Percentiles rank a stretch among this genome's conserved stretches.
phyloP scores from a whole-genome alignment of 257 asterid genomes.

The Nicotiana otophora region DNA sequence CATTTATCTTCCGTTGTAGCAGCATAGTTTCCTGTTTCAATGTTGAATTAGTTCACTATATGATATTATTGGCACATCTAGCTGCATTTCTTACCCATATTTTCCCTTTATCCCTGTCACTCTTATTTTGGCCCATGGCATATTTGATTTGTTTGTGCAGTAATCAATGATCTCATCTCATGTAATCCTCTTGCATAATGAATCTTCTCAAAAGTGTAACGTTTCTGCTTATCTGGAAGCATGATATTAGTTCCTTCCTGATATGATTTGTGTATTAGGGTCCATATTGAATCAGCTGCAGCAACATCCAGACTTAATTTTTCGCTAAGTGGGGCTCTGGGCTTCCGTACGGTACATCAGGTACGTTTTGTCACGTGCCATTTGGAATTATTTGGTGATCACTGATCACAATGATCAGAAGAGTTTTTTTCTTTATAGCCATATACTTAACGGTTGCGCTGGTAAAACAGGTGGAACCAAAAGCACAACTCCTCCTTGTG shows the following conservation, averaged over 20 bases:
- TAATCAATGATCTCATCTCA: not conserved
- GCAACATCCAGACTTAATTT: conserved; percentile 44
- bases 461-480: conserved; percentile 66
- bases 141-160: not conserved
- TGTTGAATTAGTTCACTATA: not conserved
- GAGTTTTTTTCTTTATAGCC: not conserved
- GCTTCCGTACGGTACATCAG: conserved; percentile 90
- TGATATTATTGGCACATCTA: not conserved
- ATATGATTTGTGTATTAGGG: conserved; percentile 39
- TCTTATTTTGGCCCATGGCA: not conserved
- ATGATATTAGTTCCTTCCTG: not conserved
- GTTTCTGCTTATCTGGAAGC: not conserved
- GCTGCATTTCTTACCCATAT: not conserved
- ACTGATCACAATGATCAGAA: not conserved
- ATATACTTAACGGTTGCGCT: conserved; percentile 2
- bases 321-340: conserved; percentile 73
- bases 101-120: not conserved
- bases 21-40: not conserved
- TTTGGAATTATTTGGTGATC: conserved; percentile 12
- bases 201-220: conserved; percentile 1
- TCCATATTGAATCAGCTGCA: conserved; percentile 67
- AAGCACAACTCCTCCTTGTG: conserved; percentile 69
- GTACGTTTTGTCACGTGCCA: conserved; percentile 27
- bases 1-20: not conserved
- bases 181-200: not conserved